phyloP scores from a whole-genome alignment of 345 rosid species.

The Syzygium aromaticum region DNA sequence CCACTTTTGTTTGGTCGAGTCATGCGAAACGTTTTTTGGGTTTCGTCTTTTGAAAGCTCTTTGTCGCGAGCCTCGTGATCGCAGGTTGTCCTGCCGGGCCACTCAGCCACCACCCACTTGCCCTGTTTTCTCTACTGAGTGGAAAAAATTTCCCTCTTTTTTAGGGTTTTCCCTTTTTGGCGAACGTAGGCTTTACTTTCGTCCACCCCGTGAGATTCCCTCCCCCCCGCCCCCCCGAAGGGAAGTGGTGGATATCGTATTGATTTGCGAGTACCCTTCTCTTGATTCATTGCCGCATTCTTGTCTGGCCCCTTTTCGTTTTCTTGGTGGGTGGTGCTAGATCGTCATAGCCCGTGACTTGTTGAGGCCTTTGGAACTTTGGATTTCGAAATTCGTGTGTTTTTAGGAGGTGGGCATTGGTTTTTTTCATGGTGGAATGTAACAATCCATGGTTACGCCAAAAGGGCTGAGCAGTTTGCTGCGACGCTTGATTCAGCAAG shows the following conservation, averaged over 20 bases:
- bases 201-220: background rate
- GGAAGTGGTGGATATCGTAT: background rate
- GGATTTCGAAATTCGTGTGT: background rate
- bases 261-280: background rate
- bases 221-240: background rate
- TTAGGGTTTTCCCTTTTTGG: background rate
- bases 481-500: background rate
- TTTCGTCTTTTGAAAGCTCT: background rate
- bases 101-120: background rate
- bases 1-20: background rate
- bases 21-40: background rate
- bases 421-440: conserved; percentile 24
- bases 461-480: conserved; percentile 19
- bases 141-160: background rate
- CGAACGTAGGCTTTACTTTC: background rate
- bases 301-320: background rate
- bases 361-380: background rate
- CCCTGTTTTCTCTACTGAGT: background rate
- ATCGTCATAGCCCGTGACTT: background rate
- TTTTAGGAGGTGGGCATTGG: background rate
- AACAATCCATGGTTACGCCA: conserved; percentile 36
- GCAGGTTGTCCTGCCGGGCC: background rate
- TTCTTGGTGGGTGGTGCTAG: background rate
- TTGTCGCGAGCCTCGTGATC: background rate
- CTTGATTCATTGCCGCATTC: background rate